A percentile compares a stretch with the other conserved stretches of the same genome.
Evolutionary conservation across 768 basidiomycete species (phyloP).

Genomic region (Lanmaoa rubissima): DNA sequence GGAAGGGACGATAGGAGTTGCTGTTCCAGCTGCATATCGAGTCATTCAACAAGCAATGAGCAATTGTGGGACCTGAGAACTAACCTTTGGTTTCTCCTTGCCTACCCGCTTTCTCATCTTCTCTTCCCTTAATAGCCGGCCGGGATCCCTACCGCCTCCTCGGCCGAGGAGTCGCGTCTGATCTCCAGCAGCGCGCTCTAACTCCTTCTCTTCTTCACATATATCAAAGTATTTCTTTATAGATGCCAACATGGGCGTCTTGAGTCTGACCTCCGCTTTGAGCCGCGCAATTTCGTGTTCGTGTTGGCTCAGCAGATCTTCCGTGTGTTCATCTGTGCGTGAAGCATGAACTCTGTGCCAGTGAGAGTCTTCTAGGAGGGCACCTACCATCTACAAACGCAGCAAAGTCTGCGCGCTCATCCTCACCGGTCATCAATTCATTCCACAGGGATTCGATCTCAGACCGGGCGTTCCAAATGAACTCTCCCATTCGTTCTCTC

Average conservation of each 20-base stretch:
- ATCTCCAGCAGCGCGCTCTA: constrained; percentile 77
- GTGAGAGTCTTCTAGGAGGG: neutral
- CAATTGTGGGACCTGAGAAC: neutral
- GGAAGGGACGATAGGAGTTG: constrained; percentile 79
- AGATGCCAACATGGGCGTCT: constrained; percentile 69
- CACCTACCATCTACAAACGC: constrained; percentile 77
- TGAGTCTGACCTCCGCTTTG: constrained; percentile 78
- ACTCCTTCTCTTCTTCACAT: constrained; percentile 84
- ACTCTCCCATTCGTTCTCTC: constrained; percentile 81
- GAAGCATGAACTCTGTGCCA: neutral
- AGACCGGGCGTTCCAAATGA: constrained; percentile 75
- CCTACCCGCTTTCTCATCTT: constrained; percentile 94
- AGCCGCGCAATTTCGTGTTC: constrained; percentile 81
- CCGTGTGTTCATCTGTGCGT: constrained; percentile 74
- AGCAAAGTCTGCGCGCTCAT: constrained; percentile 77
- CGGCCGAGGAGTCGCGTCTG: constrained; percentile 79
- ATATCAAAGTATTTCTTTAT: constrained; percentile 92
- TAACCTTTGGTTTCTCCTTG: constrained; percentile 90
- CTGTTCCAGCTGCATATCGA: constrained; percentile 77
- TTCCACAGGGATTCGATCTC: constrained; percentile 85
- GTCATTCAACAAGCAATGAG: neutral
- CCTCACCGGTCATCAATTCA: constrained; percentile 80
- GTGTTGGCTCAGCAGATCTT: constrained; percentile 81
- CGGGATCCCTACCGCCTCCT: constrained; percentile 74
- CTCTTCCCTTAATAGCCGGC: constrained; percentile 86